These are phyloP conservation scores for Sutorius eximius DNA, from an alignment of 1,284 basidiomycete species.

Conservation along the genomic window DNA sequence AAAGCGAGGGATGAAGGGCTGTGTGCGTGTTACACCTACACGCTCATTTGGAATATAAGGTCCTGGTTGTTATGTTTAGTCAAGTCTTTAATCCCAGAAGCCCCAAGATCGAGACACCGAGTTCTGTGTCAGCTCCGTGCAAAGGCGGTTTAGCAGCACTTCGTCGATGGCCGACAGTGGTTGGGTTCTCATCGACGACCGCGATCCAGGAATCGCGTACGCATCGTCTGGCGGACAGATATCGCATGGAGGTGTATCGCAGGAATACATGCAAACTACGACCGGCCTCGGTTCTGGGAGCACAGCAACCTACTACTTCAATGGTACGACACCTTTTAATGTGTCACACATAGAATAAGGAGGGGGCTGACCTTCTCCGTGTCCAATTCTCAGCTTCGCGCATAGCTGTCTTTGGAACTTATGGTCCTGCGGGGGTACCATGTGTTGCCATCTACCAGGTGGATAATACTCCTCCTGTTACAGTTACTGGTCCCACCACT, in stretches of 20 bases:
- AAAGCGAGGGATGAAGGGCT: background rate
- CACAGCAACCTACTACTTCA: background rate
- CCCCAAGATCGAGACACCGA: background rate
- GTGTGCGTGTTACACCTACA: background rate
- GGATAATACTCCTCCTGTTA: background rate
- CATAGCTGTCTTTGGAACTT: conserved; percentile 7
- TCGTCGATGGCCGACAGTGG: background rate
- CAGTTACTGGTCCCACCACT: background rate
- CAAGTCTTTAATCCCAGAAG: background rate
- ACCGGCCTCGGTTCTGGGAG: background rate
- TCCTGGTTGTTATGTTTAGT: background rate
- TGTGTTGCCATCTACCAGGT: conserved; percentile 1
- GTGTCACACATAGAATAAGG: too few relatives aligned
- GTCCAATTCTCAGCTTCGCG: conserved; percentile 1
- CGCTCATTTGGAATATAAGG: background rate
- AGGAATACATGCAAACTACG: background rate
- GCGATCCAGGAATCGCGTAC: conserved; percentile 3
- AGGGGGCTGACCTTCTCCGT: background rate
- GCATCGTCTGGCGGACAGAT: background rate
- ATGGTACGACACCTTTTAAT: conserved; percentile 1
- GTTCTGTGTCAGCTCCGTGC: too few relatives aligned
- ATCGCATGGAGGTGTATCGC: background rate
- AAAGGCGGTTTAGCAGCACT: background rate
- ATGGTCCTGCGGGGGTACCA: background rate
- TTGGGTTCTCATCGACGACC: conserved; percentile 3